These are phyloP conservation scores for Fusarium ambrosium DNA, from an alignment of 2,329 filamentous ascomycete genomes.

Conservation along the genomic window DNA sequence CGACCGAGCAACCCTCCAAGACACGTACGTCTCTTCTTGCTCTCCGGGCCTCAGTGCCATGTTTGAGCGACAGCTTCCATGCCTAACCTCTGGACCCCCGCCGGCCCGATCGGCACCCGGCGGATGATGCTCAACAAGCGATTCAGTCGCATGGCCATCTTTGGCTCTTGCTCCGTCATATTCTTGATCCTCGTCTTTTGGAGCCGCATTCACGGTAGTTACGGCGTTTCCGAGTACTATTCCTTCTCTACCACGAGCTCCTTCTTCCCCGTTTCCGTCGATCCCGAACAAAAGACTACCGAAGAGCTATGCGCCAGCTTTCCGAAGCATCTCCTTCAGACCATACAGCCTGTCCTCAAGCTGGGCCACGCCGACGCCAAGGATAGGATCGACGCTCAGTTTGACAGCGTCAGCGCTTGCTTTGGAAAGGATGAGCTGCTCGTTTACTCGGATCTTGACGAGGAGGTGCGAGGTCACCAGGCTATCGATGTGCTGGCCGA, in stretches of 20 bases:
- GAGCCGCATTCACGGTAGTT: constrained; percentile 41
- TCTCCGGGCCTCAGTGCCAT: constrained; percentile 41
- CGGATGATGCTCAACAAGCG: constrained; percentile 50
- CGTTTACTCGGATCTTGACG: constrained; percentile 65
- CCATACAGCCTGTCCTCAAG: constrained; percentile 52
- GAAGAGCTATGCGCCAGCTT: constrained; percentile 51
- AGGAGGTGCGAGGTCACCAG: constrained; percentile 57
- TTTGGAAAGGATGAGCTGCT: constrained; percentile 58
- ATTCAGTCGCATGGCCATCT: constrained; percentile 48
- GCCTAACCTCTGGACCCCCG: constrained; percentile 44
- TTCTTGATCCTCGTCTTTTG: constrained; percentile 45
- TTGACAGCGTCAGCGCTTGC: constrained; percentile 66
- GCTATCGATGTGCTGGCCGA: constrained; percentile 61
- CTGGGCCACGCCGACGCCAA: constrained; percentile 50
- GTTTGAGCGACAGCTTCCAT: constrained; percentile 40
- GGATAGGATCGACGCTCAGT: constrained; percentile 56
- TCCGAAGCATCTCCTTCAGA: constrained; percentile 49
- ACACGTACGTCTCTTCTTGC: not conserved
- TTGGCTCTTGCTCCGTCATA: constrained; percentile 39
- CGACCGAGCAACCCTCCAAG: not conserved
- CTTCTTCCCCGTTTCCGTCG: constrained; percentile 49
- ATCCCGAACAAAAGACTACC: constrained; percentile 42
- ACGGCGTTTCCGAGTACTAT: constrained; percentile 47
- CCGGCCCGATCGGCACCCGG: constrained; percentile 37
- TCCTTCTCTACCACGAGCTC: constrained; percentile 48